phyloP scores from a whole-genome alignment of 176 grass and related monocot species.

The Cocos nucifera region DNA sequence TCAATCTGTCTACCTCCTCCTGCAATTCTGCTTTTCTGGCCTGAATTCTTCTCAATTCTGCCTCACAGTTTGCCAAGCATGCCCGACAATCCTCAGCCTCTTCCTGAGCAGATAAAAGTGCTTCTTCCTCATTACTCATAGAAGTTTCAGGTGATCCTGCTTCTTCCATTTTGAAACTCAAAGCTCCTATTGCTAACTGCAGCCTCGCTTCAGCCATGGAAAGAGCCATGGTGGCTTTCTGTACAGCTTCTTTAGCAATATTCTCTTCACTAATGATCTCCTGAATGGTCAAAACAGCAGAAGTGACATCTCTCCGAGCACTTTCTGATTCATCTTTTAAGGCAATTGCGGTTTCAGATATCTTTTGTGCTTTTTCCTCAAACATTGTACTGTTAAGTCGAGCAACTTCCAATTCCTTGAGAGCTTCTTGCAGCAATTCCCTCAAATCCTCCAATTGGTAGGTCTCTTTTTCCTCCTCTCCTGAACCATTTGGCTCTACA shows the following conservation, averaged over 20 bases:
- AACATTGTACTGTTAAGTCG: constrained; percentile 80
- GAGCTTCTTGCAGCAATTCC: constrained; percentile 42
- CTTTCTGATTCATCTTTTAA: constrained; percentile 65
- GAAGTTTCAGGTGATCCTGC: constrained; percentile 30
- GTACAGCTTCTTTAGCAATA: constrained; percentile 61
- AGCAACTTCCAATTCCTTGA: constrained; percentile 64
- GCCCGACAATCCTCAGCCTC: constrained; percentile 50
- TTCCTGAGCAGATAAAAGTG: constrained; percentile 36
- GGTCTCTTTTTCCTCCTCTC: constrained; percentile 33
- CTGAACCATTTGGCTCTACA: background rate
- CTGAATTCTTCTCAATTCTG: constrained; percentile 40
- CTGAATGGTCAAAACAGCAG: constrained; percentile 43
- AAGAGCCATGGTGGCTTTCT: constrained; percentile 71
- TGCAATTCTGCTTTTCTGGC: constrained; percentile 52
- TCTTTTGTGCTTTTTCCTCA: constrained; percentile 72
- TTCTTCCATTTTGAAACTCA: constrained; percentile 34
- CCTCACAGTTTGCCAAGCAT: constrained; percentile 35
- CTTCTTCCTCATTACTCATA: constrained; percentile 43
- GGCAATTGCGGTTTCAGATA: constrained; percentile 78
- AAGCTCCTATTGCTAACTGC: constrained; percentile 47
- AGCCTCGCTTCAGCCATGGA: constrained; percentile 75
- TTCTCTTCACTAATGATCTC: constrained; percentile 62
- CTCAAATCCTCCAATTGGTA: constrained; percentile 31
- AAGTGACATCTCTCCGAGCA: constrained; percentile 42
- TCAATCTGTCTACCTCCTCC: constrained; percentile 76